These are phyloP conservation scores for Megacollybia marginata DNA, from an alignment of 768 basidiomycete species.

Conservation along the genomic window DNA sequence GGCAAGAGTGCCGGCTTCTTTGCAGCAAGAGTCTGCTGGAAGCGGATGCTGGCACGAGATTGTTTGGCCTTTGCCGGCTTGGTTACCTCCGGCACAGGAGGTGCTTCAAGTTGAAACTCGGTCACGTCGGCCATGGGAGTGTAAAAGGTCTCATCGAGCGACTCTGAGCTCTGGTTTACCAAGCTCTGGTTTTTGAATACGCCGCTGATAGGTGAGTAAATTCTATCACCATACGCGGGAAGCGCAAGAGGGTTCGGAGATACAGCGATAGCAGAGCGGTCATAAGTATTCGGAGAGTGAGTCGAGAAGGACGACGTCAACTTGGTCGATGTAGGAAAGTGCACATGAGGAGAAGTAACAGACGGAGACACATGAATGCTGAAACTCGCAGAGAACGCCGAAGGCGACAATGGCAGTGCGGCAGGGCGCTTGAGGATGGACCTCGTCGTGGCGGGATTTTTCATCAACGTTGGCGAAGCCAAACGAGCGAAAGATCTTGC, in stretches of 20 bases:
- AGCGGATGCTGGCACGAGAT: not conserved
- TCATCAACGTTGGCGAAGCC: not conserved
- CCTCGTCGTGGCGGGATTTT: slow-evolving; percentile 13
- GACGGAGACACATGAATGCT: not conserved
- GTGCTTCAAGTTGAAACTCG: not conserved
- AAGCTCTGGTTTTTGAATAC: not conserved
- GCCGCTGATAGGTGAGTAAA: slow-evolving; percentile 23
- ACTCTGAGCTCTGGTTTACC: not conserved
- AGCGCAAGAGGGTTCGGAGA: slow-evolving; percentile 48
- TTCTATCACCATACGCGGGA: slow-evolving; percentile 48
- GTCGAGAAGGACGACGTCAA: slow-evolving; percentile 49
- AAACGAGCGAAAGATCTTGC: not conserved
- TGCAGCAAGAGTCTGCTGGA: not conserved
- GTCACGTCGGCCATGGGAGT: slow-evolving; percentile 3
- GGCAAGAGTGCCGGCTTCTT: not conserved
- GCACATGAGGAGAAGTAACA: slow-evolving; percentile 36
- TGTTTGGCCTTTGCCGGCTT: not conserved
- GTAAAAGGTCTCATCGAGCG: not conserved
- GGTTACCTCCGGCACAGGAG: not conserved
- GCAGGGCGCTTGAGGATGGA: slow-evolving; percentile 35
- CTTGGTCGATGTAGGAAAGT: slow-evolving; percentile 57
- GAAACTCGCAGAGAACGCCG: slow-evolving; percentile 6
- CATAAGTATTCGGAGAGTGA: slow-evolving; percentile 53
- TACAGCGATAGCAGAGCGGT: slow-evolving; percentile 56
- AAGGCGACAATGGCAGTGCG: slow-evolving; percentile 28